phyloP scores from a whole-genome alignment of 805 yeast genomes.

The Candida insectorum region DNA sequence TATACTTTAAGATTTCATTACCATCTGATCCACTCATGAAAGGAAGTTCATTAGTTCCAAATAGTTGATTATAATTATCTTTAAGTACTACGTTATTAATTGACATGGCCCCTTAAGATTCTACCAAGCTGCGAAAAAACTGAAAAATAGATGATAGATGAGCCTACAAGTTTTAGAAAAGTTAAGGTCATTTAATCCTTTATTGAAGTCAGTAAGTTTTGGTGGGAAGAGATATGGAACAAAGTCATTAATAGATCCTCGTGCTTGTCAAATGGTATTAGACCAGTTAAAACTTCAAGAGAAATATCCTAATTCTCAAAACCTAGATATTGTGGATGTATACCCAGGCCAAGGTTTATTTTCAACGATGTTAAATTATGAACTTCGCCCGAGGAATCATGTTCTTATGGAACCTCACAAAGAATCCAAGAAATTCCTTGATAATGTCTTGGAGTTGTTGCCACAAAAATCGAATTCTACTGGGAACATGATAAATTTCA shows the following conservation, averaged over 20 bases:
- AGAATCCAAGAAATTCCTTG: conserved; percentile 24
- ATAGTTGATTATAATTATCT: conserved; percentile 7
- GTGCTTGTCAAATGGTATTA: conserved; percentile 36
- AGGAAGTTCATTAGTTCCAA: conserved; percentile 11
- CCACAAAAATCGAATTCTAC: conserved; percentile 14
- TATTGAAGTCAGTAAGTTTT: conserved; percentile 15
- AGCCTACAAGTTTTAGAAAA: no score
- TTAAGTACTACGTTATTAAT: conserved; percentile 22
- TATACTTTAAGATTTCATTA: conserved; percentile 12
- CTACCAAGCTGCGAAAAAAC: not conserved
- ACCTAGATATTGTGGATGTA: conserved; percentile 53
- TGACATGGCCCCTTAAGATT: conserved; percentile 18
- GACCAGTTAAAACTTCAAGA: conserved; percentile 44
- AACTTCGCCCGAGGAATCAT: conserved; percentile 61
- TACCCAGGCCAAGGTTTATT: conserved; percentile 60
- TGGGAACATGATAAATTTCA: conserved; percentile 24
- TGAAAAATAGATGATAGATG: no score
- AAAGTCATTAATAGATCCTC: conserved; percentile 14
- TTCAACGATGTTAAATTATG: conserved; percentile 59
- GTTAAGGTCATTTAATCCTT: conserved; percentile 27
- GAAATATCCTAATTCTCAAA: conserved; percentile 29
- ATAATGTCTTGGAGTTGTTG: conserved; percentile 21
- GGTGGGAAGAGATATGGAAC: conserved; percentile 1
- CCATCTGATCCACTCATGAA: conserved; percentile 18
- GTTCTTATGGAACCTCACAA: conserved; percentile 54